Evolutionary conservation across 2,329 filamentous ascomycete genomes (phyloP).

Genomic region (Cladosporium sp.): DNA sequence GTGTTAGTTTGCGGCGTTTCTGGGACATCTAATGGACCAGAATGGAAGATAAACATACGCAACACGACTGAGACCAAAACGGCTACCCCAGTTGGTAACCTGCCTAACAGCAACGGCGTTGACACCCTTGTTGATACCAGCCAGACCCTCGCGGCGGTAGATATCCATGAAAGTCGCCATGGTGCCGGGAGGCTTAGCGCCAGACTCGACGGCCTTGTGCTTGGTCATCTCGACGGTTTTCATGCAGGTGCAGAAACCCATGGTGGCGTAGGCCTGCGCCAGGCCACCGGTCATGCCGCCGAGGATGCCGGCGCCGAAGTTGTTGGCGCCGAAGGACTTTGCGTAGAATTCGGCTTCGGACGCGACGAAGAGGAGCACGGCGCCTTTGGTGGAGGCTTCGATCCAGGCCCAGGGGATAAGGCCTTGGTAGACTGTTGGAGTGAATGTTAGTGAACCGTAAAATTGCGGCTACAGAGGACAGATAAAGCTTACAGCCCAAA

Average conservation of each 20-base stretch:
- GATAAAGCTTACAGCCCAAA: constrained; percentile 73
- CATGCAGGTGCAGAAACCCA: constrained; percentile 99
- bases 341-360: constrained; percentile 97
- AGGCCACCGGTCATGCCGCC: constrained; percentile 93
- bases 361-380: constrained; percentile 97
- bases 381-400: constrained; percentile 98
- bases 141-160: constrained; percentile 88
- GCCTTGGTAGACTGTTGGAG: constrained; percentile 84
- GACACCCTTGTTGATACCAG: constrained; percentile 96
- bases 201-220: constrained; percentile 82
- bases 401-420: constrained; percentile 99
- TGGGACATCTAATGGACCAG: not conserved
- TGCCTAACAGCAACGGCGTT: constrained; percentile 98
- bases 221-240: constrained; percentile 99
- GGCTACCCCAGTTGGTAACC: constrained; percentile 98
- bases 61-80: constrained; percentile 88
- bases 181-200: constrained; percentile 81
- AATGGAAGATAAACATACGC: constrained; percentile 41
- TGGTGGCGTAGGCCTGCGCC: constrained; percentile 96
- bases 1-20: not conserved
- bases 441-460: not conserved
- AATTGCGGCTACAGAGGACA: not conserved
- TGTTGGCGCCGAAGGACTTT: constrained; percentile 67
- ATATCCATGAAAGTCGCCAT: constrained; percentile 96
- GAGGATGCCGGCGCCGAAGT: constrained; percentile 82